Evolutionary conservation across 2,329 filamentous ascomycete genomes (phyloP).

Genomic region (Dactylellina haptotyla): DNA sequence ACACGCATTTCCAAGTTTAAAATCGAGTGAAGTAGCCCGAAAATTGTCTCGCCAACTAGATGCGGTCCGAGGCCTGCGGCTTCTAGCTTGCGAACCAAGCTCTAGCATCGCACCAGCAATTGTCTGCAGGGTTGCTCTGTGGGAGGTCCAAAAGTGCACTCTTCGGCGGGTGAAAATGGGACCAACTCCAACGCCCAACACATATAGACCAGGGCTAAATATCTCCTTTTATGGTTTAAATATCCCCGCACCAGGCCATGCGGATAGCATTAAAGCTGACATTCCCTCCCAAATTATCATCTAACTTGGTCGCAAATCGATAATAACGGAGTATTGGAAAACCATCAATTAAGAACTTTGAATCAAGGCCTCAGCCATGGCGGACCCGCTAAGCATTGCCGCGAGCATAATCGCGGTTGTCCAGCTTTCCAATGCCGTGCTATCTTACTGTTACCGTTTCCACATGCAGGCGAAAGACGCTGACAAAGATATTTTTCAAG

Average conservation of each 20-base stretch:
- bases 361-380: too few species aligned
- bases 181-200: neutral
- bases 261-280: neutral
- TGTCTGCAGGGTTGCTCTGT: neutral
- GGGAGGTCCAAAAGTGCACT: neutral
- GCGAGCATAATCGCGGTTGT: conserved; percentile 38
- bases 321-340: too few species aligned
- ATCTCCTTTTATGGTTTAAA: neutral
- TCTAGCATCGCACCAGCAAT: neutral
- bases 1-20: too few species aligned
- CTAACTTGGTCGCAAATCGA: neutral
- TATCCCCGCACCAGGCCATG: neutral
- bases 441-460: conserved; percentile 37
- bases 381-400: conserved; percentile 30
- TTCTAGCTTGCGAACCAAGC: too few species aligned
- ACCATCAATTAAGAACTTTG: too few species aligned
- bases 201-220: neutral
- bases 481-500: conserved; percentile 19
- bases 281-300: neutral
- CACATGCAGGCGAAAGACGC: conserved; percentile 24
- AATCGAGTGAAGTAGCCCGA: too few species aligned
- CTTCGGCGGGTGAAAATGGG: neutral
- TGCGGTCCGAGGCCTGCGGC: too few species aligned
- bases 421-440: conserved; percentile 25
- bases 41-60: too few species aligned